Evolutionary conservation across 2,329 filamentous ascomycete species (phyloP).

Genomic region (Canariomyces notabilis): DNA sequence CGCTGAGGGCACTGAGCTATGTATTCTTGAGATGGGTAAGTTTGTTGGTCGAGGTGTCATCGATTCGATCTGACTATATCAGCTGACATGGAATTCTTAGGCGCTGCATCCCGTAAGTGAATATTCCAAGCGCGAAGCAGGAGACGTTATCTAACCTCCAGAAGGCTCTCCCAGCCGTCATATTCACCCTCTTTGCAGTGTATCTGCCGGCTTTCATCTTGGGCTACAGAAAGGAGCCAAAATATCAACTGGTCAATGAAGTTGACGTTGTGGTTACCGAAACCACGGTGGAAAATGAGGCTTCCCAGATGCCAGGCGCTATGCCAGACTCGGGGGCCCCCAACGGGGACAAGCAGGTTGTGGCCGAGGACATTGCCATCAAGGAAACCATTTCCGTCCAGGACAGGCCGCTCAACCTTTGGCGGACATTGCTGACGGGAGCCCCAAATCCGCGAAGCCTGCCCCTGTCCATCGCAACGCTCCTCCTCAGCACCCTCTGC

Average conservation of each 20-base stretch:
- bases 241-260: constrained; percentile 55
- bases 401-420: constrained; percentile 50
- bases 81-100: constrained; percentile 21
- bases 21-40: constrained; percentile 60
- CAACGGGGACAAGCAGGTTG: constrained; percentile 23
- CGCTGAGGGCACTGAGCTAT: constrained; percentile 46
- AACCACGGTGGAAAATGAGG: constrained; percentile 29
- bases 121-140: neutral
- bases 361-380: constrained; percentile 48
- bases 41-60: constrained; percentile 6
- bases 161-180: constrained; percentile 30
- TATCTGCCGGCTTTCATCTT: constrained; percentile 61
- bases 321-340: constrained; percentile 32
- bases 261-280: constrained; percentile 53
- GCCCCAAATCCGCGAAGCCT: constrained; percentile 67
- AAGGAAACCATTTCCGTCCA: constrained; percentile 58
- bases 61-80: neutral
- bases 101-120: constrained; percentile 34
- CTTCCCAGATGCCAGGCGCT: constrained; percentile 14
- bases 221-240: constrained; percentile 51
- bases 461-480: constrained; percentile 60
- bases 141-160: constrained; percentile 7
- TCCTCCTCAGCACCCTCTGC: constrained; percentile 66
- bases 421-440: constrained; percentile 68
- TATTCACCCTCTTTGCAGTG: constrained; percentile 59